Evolutionary conservation across 2,329 filamentous ascomycete genomes (phyloP), one percentile per base, ranked within the genome.

Genomic region (Fusarium globosum): DNA sequence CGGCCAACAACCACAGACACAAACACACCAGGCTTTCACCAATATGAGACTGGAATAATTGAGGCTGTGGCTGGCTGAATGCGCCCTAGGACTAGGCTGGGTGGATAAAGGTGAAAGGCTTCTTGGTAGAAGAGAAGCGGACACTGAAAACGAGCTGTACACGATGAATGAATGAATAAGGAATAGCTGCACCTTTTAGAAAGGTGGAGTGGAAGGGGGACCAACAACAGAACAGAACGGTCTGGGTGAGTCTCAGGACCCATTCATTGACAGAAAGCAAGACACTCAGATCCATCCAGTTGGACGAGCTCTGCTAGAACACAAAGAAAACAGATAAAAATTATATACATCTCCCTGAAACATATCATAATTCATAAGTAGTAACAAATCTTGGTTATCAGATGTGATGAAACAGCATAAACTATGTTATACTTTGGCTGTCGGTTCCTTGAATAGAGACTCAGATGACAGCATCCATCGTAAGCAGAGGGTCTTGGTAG

Each of bases 31-130:
- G 28, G 52, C 53, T 53, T 48, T 36, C 26, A 66, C 41, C 49
- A 61, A 60, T 28, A 55, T 61, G 59, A 63, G 43, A 14, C 53
- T 49, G 53, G 59, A 52, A 61, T 48, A 60, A 60, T 57, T 61
- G 63, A 58, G 48, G 42, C 38, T 72, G 64, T 51, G 71, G 71
- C 63, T 69, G 68, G 64, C 71, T 72, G 58, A 69, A 43, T 58
- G 66, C 63, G 59, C 67, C 65, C 56, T 61, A 61, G 62, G 63
- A 70, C 61, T 52, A 68, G 68, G 59, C 60, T 73, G 48, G 56
- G 58, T 60, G 69, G 69, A 66, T 68, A 56, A 33, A 53, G 71
- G 61, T 65, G 48, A 53, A 43, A 45, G 49, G 38, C 65, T 58
- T 71, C 65, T 71, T 49, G 43, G 58, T 39, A 53, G 66, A 65